Evolutionary conservation across 371 early-diverging fungal genomes (phyloP).

Genomic region (Capillidium heterosporum): DNA sequence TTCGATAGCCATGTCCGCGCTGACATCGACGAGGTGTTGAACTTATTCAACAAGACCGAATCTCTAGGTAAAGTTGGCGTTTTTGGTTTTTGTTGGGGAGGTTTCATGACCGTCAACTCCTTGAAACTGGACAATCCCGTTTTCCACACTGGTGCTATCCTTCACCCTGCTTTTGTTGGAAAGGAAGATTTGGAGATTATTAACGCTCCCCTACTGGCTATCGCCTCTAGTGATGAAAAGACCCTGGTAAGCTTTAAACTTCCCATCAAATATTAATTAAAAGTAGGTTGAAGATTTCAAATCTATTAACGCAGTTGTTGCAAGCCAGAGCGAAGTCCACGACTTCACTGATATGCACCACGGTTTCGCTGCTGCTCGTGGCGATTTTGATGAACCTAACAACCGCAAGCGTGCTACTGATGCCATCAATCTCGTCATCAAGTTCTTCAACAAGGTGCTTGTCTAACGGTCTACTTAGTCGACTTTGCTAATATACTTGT

Average conservation of each 20-base stretch:
- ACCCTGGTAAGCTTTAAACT: constrained; percentile 20
- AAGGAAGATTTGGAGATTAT: constrained; percentile 27
- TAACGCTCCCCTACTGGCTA: constrained; percentile 28
- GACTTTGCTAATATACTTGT: no score
- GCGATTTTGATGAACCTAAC: constrained; percentile 28
- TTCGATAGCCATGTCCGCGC: no score
- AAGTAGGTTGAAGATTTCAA: not conserved
- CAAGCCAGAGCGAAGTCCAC: constrained; percentile 21
- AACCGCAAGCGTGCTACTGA: constrained; percentile 27
- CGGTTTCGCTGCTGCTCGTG: constrained; percentile 50
- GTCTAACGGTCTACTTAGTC: not conserved
- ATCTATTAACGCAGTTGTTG: constrained; percentile 16
- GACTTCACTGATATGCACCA: constrained; percentile 48
- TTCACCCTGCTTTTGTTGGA: constrained; percentile 39
- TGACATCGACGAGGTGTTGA: not conserved
- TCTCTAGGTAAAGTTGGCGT: not conserved
- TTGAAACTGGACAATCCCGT: constrained; percentile 4
- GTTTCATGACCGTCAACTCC: not conserved
- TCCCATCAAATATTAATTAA: not conserved
- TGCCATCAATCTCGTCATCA: constrained; percentile 23
- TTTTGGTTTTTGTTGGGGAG: constrained; percentile 7
- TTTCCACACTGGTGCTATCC: constrained; percentile 25
- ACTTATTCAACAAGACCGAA: not conserved
- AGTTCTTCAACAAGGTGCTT: constrained; percentile 20
- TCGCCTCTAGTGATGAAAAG: constrained; percentile 43